Percentiles rank a stretch among this genome's conserved stretches.
phyloP scores from a whole-genome alignment of 2,329 filamentous ascomycete genomes.

The Colletotrichum lini region DNA sequence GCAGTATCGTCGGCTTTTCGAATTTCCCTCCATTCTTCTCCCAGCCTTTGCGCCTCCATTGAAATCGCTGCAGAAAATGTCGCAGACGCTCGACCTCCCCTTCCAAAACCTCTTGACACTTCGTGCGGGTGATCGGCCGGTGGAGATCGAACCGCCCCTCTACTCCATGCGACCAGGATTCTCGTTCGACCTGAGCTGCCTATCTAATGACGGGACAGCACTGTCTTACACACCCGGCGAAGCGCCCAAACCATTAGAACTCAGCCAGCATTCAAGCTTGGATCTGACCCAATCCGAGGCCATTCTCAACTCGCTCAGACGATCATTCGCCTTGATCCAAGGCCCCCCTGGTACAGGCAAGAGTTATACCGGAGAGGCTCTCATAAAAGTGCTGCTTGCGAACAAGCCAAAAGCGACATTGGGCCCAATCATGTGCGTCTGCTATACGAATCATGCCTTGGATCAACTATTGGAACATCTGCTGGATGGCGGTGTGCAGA shows the following conservation, averaged over 20 bases:
- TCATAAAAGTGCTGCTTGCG: conserved; percentile 69
- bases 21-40: conserved; percentile 74
- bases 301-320: conserved; percentile 66
- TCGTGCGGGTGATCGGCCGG: conserved; percentile 45
- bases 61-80: conserved; percentile 68
- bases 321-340: conserved; percentile 73
- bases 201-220: conserved; percentile 46
- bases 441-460: conserved; percentile 66
- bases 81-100: conserved; percentile 58
- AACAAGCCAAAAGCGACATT: conserved; percentile 57
- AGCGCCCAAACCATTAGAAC: conserved; percentile 41
- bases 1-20: conserved; percentile 60
- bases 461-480: conserved; percentile 74
- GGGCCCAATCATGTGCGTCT: conserved; percentile 67
- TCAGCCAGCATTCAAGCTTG: conserved; percentile 59
- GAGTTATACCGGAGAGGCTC: conserved; percentile 69
- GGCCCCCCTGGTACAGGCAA: conserved; percentile 82
- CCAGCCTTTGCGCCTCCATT: conserved; percentile 72
- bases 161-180: conserved; percentile 67
- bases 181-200: conserved; percentile 59
- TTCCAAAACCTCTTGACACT: conserved; percentile 62
- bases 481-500: conserved; percentile 59
- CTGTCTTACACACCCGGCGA: conserved; percentile 45
- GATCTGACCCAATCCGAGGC: conserved; percentile 67
- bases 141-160: conserved; percentile 57